phyloP scores from a whole-genome alignment of 371 early-diverging fungal genomes.

The Zancudomyces culisetae region DNA sequence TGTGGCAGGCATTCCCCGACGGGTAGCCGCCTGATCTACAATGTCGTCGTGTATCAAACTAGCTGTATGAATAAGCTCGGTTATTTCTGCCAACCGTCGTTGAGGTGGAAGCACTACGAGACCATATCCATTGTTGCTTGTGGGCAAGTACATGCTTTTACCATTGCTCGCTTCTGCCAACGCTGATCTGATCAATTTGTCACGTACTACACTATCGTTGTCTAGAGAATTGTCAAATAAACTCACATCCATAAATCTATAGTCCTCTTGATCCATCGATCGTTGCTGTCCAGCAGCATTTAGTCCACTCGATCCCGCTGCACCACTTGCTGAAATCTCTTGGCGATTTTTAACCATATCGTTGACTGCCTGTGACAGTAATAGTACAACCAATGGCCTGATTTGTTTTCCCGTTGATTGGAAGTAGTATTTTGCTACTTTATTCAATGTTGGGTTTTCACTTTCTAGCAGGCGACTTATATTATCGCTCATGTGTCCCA shows the following conservation, averaged over 20 bases:
- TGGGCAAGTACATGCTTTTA: slow-evolving; percentile 29
- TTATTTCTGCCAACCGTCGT: slow-evolving; percentile 80
- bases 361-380: slow-evolving; percentile 73
- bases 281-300: background rate
- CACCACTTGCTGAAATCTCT: too few relatives aligned
- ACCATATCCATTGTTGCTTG: slow-evolving; percentile 25
- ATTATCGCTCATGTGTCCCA: slow-evolving; percentile 65
- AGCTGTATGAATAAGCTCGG: slow-evolving; percentile 94
- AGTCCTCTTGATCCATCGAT: slow-evolving; percentile 5
- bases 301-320: too few relatives aligned
- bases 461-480: slow-evolving; percentile 64
- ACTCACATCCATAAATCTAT: slow-evolving; percentile 19
- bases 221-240: slow-evolving; percentile 25
- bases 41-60: slow-evolving; percentile 91
- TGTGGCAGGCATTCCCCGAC: slow-evolving; percentile 52
- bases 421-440: slow-evolving; percentile 79
- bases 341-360: background rate
- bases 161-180: slow-evolving; percentile 8
- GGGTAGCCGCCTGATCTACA: slow-evolving; percentile 47
- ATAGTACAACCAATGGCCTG: slow-evolving; percentile 73
- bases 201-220: slow-evolving; percentile 9
- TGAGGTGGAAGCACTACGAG: slow-evolving; percentile 66
- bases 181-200: slow-evolving; percentile 14
- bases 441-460: slow-evolving; percentile 70
- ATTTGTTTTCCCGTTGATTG: slow-evolving; percentile 73